Evolutionary conservation across 306 rosid genomes (phyloP), one percentile per base, ranked within the genome.

Genomic region (Quillaja saponaria): DNA sequence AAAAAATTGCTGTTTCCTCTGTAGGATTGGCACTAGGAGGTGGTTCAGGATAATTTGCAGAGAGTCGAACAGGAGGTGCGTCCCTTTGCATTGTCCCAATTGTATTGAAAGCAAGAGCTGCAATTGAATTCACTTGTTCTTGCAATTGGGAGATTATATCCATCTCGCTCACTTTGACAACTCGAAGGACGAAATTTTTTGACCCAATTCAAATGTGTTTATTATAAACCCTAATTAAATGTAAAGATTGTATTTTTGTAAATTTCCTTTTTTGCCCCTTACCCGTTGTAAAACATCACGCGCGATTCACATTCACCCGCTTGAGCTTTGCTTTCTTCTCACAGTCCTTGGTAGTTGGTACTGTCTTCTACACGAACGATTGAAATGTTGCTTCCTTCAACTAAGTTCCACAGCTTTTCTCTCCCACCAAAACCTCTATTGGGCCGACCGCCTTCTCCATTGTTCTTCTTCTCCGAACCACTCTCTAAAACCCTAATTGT

Each of bases 131-230:
- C 46, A 74, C 87, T 76, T 91, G 96, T 47, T 86, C 95, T 81
- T 91, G 97, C 25, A 91, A 51, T 64, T 91, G 97, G 52, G 96
- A 88, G 57, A 88, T 85, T 78, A 88, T 85, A 70, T 91, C 95
- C 97, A 88, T 91, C 39, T 16, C 52, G 31, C 21, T 19, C 42
- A n/a, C n/a, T n/a, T n/a, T n/a, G n/a, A 17, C 63, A 46, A 56
- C 68, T 61, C 44, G 13, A 19, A 6, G 4, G 40, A 65, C 55
- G 34, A 54, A 59, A 49, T n/a, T 2, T 16, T 31, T 49, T 45
- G 14, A 47, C 31, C 33, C 15, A 5, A 31, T 55, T 25, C 31
- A 25, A 25, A 4, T 25, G 31, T 25, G 31, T 2, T 25, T 25
- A 1, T 1, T 25, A 25, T 25, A 25, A 25, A 25, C 31, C 31